Evolutionary conservation across 495 filamentous ascomycete species (phyloP).

Genomic region (Beverwykella pulmonaria): DNA sequence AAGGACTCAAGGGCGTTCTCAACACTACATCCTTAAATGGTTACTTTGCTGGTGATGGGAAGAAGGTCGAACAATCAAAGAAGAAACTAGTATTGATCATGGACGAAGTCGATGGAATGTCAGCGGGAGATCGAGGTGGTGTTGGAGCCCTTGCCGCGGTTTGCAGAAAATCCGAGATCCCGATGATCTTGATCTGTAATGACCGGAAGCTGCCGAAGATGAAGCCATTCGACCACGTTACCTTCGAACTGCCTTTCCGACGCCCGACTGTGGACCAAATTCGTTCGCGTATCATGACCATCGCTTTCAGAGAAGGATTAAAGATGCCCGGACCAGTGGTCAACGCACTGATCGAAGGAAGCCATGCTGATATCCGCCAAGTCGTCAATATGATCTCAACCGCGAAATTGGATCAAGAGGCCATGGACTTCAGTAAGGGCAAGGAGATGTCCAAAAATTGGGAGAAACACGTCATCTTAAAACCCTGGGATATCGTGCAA

Average conservation of each 20-base stretch:
- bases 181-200: conserved; percentile 97
- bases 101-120: conserved; percentile 99
- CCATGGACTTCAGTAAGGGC: conserved; percentile 77
- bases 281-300: conserved; percentile 85
- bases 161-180: conserved; percentile 92
- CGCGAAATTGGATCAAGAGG: conserved; percentile 78
- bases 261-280: conserved; percentile 88
- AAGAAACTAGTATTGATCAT: conserved; percentile 95
- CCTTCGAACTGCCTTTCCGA: conserved; percentile 81
- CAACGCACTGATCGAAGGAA: conserved; percentile 93
- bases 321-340: conserved; percentile 86
- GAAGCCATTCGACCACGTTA: conserved; percentile 90
- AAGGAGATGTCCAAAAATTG: conserved; percentile 95
- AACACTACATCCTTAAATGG: conserved; percentile 91
- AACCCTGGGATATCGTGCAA: conserved; percentile 95
- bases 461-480: conserved; percentile 96
- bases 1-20: conserved; percentile 79
- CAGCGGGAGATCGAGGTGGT: conserved; percentile 91
- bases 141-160: conserved; percentile 92
- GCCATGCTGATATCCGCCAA: conserved; percentile 91
- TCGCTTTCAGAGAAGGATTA: conserved; percentile 87
- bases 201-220: conserved; percentile 91
- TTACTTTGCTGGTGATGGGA: conserved; percentile 84
- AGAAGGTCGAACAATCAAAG: conserved; percentile 76
- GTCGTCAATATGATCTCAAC: conserved; percentile 99